phyloP scores from a whole-genome alignment of 495 filamentous ascomycete genomes.

The Podospora tetraspora region DNA sequence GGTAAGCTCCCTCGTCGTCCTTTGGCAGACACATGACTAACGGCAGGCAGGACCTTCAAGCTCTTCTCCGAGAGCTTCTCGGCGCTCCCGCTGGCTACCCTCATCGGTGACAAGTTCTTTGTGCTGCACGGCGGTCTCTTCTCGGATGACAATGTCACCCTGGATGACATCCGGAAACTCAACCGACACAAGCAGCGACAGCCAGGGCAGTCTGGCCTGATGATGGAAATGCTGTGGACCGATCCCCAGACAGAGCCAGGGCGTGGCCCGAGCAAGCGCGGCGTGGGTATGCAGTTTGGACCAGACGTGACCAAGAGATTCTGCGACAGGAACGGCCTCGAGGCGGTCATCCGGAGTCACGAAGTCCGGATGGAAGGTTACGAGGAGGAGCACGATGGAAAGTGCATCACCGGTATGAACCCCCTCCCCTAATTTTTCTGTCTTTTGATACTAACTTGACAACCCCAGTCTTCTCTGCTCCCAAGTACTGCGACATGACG shows the following conservation, averaged over 20 bases:
- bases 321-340: slow-evolving; percentile 90
- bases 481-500: slow-evolving; percentile 94
- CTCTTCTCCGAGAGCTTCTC: slow-evolving; percentile 98
- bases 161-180: slow-evolving; percentile 90
- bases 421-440: background rate
- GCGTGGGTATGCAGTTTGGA: slow-evolving; percentile 93
- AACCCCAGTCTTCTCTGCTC: slow-evolving; percentile 81
- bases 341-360: slow-evolving; percentile 93
- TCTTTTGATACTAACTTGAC: slow-evolving; percentile 20
- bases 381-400: slow-evolving; percentile 93
- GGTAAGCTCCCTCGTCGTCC: slow-evolving; percentile 27
- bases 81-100: slow-evolving; percentile 83
- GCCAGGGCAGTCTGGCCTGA: slow-evolving; percentile 89
- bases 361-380: slow-evolving; percentile 98
- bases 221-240: slow-evolving; percentile 99
- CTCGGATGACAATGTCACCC: slow-evolving; percentile 87
- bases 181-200: slow-evolving; percentile 89
- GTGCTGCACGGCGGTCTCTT: slow-evolving; percentile 95
- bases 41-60: slow-evolving; percentile 63
- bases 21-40: slow-evolving; percentile 16
- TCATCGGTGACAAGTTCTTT: slow-evolving; percentile 88
- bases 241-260: slow-evolving; percentile 85
- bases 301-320: slow-evolving; percentile 96
- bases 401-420: slow-evolving; percentile 79
- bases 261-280: slow-evolving; percentile 90